Conservation (phyloP, 805 yeast genomes). For the Candida argentea region DNA sequence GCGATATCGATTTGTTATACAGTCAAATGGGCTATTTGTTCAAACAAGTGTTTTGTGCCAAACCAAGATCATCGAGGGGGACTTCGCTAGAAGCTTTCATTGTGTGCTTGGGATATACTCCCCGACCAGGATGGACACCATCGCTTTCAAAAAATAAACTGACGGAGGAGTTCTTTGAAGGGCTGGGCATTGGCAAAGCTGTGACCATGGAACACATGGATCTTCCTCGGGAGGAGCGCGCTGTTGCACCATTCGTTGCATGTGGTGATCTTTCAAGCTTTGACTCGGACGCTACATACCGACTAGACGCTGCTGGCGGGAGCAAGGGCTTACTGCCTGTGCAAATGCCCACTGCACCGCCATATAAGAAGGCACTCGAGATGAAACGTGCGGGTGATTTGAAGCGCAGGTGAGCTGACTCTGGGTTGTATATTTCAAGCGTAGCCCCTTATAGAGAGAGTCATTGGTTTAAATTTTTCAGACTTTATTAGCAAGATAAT, state of each 20-base stretch:
- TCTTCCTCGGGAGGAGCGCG: constrained; percentile 53
- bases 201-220: constrained; percentile 36
- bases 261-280: constrained; percentile 86
- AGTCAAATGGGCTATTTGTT: constrained; percentile 85
- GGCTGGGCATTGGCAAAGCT: constrained; percentile 45
- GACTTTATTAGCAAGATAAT: too few relatives aligned
- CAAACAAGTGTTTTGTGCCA: constrained; percentile 85
- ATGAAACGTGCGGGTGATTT: constrained; percentile 62
- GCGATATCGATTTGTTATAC: constrained; percentile 89
- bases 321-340: constrained; percentile 72
- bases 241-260: constrained; percentile 85
- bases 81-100: constrained; percentile 90
- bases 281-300: constrained; percentile 93
- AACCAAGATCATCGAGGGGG: constrained; percentile 92
- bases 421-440: background rate
- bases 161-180: constrained; percentile 77
- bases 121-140: constrained; percentile 81
- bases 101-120: constrained; percentile 82
- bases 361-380: constrained; percentile 86
- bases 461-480: too few relatives aligned
- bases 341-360: constrained; percentile 94
- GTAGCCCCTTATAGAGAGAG: too few relatives aligned
- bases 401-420: constrained; percentile 5
- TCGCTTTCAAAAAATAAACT: constrained; percentile 43
- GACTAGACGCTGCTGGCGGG: constrained; percentile 30